Evolutionary conservation across 2,329 filamentous ascomycete genomes (phyloP), one percentile per base, ranked within the genome.

Genomic region (Venturia effusa): DNA sequence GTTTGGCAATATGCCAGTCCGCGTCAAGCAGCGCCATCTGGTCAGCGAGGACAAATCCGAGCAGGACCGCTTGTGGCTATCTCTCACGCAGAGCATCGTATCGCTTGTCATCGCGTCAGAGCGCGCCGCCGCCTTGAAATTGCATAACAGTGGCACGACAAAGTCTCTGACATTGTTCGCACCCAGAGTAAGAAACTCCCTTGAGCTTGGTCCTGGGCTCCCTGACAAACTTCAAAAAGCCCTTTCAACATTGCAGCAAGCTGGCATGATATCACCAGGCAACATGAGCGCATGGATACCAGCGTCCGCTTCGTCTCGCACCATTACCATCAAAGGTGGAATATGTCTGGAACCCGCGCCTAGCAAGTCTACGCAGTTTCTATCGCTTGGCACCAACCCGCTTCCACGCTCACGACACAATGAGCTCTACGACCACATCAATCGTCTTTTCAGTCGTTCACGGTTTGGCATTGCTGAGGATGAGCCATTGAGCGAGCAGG

Each of bases 1-100:
- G 0, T 97, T 97, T 74, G 92, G 92, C 0, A 88, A 87, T 65
- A 90, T 97, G 84, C 92, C 93, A 0, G 93, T 97, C 15, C 86
- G 93, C 17, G 87, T 95, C 32, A 96, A 94, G 72, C 89, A 92
- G 69, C 83, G 92, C 67, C 83, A 83, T 0, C 68, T 85, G 3
- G 75, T 67, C 73, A 80, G 45, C 77, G 84, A 69, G 80, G 79
- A 68, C 68, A 79, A 65, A 13, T 71, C 78, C 30, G 78, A 86
- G 59, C 74, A 82, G 4, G 80, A 82, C 24, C 88, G 81, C 67
- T 81, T 88, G 62, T 93, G 89, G 85, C 82, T 85, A 34, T 74
- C 74, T 0, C 75, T 96, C 19, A 82, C 84, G 66, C 80, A 77
- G 61, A 75, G 80, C 6, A 69, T 92, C 2, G 79, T 85, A 1